Conservation (phyloP, 208 protist genomes). For the Acanthamoeba royreba region DNA sequence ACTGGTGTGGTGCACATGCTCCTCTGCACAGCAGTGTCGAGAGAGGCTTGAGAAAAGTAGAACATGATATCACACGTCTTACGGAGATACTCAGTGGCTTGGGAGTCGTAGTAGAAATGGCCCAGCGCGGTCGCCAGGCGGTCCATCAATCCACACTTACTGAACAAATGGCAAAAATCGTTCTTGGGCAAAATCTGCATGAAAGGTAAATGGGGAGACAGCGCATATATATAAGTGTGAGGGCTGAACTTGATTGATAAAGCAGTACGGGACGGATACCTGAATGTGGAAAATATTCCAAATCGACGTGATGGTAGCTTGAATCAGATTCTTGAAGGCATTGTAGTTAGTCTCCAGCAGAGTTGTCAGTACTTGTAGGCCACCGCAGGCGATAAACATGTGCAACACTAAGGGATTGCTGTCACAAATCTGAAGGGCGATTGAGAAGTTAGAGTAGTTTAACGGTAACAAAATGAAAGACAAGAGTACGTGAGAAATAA, state of each 20-base stretch:
- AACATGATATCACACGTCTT: constrained; percentile 50
- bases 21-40: constrained; percentile 42
- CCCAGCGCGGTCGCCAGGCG: constrained; percentile 45
- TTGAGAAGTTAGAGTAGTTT: not conserved
- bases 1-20: constrained; percentile 21
- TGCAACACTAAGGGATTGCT: constrained; percentile 70
- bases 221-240: not conserved
- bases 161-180: constrained; percentile 73
- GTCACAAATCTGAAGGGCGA: not conserved
- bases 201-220: not conserved
- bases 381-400: constrained; percentile 84
- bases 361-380: constrained; percentile 71
- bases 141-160: constrained; percentile 55
- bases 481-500: constrained; percentile 71
- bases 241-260: not conserved
- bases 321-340: not conserved
- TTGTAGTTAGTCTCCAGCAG: constrained; percentile 65
- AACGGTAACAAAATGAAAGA: not conserved
- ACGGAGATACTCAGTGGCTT: not conserved
- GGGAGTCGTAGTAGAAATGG: constrained; percentile 15
- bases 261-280: not conserved
- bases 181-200: constrained; percentile 64
- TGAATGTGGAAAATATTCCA: constrained; percentile 69
- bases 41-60: constrained; percentile 47
- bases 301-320: constrained; percentile 46